A percentile compares a stretch with the other conserved stretches of the same genome.
Evolutionary conservation across 163 green algal species (phyloP).

Genomic region (Scenedesmus sp.): DNA sequence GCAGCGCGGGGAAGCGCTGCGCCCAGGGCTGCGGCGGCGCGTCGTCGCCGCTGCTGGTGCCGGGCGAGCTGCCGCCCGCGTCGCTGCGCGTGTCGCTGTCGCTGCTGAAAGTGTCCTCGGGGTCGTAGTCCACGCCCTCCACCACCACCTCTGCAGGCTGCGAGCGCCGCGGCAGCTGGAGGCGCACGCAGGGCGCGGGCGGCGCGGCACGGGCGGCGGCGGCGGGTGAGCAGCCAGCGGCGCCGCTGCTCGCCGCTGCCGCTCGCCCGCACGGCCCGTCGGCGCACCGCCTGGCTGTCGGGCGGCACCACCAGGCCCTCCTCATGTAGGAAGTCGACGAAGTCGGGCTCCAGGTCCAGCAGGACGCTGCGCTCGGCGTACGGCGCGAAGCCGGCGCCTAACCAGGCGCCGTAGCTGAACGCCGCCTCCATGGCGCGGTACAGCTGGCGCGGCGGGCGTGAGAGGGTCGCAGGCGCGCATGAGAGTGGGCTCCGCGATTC

Average conservation of each 20-base stretch:
- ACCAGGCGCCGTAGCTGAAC: constrained; percentile 33
- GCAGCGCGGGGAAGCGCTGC: constrained; percentile 57
- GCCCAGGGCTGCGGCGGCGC: constrained; percentile 52
- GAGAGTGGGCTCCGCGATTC: no score
- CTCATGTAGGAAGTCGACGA: constrained; percentile 68
- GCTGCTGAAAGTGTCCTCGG: constrained; percentile 6
- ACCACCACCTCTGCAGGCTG: constrained; percentile 16
- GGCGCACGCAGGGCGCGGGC: not conserved
- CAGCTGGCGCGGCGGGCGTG: no score
- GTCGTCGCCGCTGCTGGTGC: constrained; percentile 41
- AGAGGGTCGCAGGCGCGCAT: no score
- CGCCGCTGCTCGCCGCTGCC: not conserved
- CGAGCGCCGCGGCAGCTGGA: constrained; percentile 20
- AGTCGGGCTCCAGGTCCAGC: constrained; percentile 55
- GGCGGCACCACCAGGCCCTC: constrained; percentile 70
- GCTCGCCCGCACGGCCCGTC: no score
- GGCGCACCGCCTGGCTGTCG: constrained; percentile 11
- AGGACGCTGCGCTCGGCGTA: constrained; percentile 41
- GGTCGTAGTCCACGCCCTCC: constrained; percentile 28
- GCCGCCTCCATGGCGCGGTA: not conserved
- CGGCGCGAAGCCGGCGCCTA: no score
- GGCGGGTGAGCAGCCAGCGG: not conserved
- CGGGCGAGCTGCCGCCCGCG: no score
- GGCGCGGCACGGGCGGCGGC: not conserved
- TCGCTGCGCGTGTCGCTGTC: not conserved